phyloP scores from a whole-genome alignment of 2,329 filamentous ascomycete genomes.

The Atkinsonella texensis region DNA sequence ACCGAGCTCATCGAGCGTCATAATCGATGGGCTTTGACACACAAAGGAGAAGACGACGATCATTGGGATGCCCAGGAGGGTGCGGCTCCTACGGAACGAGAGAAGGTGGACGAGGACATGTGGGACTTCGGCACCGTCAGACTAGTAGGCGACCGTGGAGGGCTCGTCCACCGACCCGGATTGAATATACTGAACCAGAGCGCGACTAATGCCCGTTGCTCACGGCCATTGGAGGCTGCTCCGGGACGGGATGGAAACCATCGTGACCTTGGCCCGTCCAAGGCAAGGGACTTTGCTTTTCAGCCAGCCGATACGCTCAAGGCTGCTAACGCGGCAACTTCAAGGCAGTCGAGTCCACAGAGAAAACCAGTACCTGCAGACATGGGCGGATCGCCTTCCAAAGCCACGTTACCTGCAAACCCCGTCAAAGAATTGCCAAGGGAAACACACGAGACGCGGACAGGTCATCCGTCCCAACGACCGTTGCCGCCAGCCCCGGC shows the following conservation, averaged over 20 bases:
- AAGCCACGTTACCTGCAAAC: constrained; percentile 44
- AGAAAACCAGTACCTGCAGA: constrained; percentile 36
- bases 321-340: constrained; percentile 31
- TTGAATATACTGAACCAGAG: constrained; percentile 67
- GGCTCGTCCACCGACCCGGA: constrained; percentile 41
- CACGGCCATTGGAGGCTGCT: constrained; percentile 35
- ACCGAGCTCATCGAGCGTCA: constrained; percentile 92
- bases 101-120: constrained; percentile 63
- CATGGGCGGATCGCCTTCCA: constrained; percentile 39
- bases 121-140: constrained; percentile 98
- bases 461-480: constrained; percentile 21
- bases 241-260: constrained; percentile 41
- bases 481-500: constrained; percentile 34
- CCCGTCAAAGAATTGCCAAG: constrained; percentile 18
- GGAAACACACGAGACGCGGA: constrained; percentile 34
- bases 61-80: constrained; percentile 41
- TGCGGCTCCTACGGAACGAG: constrained; percentile 40
- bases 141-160: constrained; percentile 57
- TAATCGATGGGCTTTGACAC: constrained; percentile 72
- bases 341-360: constrained; percentile 49
- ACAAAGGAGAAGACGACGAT: constrained; percentile 61
- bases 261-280: constrained; percentile 39
- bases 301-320: constrained; percentile 45
- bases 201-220: constrained; percentile 62
- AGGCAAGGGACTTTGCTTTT: constrained; percentile 32